phyloP scores from a whole-genome alignment of 805 yeast genomes.

The Maudiozyma serrabonitensis region DNA sequence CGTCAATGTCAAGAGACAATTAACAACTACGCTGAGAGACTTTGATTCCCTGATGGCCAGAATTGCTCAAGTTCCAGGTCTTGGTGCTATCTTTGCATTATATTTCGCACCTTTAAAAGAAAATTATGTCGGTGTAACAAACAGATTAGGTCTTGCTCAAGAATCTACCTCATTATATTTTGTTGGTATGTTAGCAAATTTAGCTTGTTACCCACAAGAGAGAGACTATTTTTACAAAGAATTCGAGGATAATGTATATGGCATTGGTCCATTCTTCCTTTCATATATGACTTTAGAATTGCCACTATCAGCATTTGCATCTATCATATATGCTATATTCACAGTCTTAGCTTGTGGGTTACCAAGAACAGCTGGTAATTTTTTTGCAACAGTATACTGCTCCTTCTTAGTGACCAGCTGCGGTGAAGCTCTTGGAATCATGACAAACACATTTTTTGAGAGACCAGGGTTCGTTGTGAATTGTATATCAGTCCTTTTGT shows the following conservation, averaged over 20 bases:
- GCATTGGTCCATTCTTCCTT: slow-evolving; percentile 49
- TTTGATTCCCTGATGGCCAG: slow-evolving; percentile 57
- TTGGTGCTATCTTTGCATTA: slow-evolving; percentile 56
- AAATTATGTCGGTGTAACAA: slow-evolving; percentile 41
- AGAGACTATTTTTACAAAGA: slow-evolving; percentile 72
- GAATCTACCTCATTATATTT: slow-evolving; percentile 64
- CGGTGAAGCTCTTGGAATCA: slow-evolving; percentile 79
- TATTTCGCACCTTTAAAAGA: slow-evolving; percentile 54
- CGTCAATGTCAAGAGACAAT: slow-evolving; percentile 31
- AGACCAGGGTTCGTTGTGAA: slow-evolving; percentile 79
- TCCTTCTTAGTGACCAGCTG: slow-evolving; percentile 49
- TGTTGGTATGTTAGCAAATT: slow-evolving; percentile 70
- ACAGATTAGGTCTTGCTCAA: slow-evolving; percentile 69
- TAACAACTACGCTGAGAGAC: slow-evolving; percentile 35
- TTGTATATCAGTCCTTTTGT: slow-evolving; percentile 52
- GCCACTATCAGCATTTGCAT: slow-evolving; percentile 31
- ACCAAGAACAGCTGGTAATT: slow-evolving; percentile 57
- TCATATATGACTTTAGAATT: slow-evolving; percentile 27
- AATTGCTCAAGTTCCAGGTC: slow-evolving; percentile 50
- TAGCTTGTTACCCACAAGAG: slow-evolving; percentile 66
- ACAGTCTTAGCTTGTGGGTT: slow-evolving; percentile 64
- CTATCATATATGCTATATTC: slow-evolving; percentile 49
- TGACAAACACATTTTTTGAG: slow-evolving; percentile 60
- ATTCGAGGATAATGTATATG: slow-evolving; percentile 61
- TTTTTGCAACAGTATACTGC: slow-evolving; percentile 51